A percentile compares a stretch with the other conserved stretches of the same genome.
Evolutionary conservation across 108 stramenopile species (phyloP).

Genomic region (Nitzschia sp.): DNA sequence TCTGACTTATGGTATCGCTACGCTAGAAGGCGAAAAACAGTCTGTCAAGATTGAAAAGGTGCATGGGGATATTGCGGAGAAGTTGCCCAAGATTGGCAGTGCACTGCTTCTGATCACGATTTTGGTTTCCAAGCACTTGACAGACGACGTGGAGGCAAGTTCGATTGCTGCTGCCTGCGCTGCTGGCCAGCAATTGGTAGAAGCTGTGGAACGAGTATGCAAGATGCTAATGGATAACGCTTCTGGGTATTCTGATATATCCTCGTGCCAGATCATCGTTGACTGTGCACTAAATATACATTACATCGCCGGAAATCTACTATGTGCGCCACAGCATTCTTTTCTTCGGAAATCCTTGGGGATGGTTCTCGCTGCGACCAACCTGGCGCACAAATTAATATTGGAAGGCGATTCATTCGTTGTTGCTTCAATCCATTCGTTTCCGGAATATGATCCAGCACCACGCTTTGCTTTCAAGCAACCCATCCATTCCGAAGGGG

Average conservation of each 20-base stretch:
- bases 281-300: slow-evolving; percentile 1
- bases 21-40: too few species aligned
- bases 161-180: too few species aligned
- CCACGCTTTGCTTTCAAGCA: not conserved
- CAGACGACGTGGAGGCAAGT: too few species aligned
- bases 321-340: not conserved
- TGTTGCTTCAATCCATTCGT: not conserved
- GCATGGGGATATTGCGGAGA: too few species aligned
- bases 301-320: not conserved
- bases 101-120: too few species aligned
- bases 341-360: not conserved
- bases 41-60: too few species aligned
- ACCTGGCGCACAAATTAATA: not conserved
- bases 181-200: not conserved
- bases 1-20: too few species aligned
- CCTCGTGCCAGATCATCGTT: not conserved
- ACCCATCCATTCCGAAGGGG: not conserved
- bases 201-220: not conserved
- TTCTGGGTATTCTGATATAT: not conserved
- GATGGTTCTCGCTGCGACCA: not conserved
- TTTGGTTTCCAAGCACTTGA: too few species aligned
- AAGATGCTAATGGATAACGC: not conserved
- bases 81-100: too few species aligned
- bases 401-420: not conserved
- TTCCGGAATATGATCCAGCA: not conserved